These are phyloP conservation scores for Phialophora tarda DNA, from an alignment of 2,329 filamentous ascomycete genomes.

Conservation along the genomic window DNA sequence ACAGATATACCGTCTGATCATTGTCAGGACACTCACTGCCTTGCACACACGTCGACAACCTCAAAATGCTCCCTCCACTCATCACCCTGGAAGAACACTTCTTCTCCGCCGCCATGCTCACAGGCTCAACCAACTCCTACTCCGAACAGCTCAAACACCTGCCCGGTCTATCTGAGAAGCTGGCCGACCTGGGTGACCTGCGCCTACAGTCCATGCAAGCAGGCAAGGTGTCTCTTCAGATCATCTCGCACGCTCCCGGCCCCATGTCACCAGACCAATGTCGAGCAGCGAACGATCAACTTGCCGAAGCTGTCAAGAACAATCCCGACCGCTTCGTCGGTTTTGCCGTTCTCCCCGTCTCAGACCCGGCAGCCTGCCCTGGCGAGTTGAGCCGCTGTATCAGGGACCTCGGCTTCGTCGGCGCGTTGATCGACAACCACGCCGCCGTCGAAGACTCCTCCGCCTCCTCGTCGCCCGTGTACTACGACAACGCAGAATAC, in stretches of 20 bases:
- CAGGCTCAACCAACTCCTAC: constrained; percentile 20
- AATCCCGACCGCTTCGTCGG: constrained; percentile 47
- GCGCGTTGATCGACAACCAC: constrained; percentile 56
- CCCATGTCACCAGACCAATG: constrained; percentile 28
- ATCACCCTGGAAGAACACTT: constrained; percentile 39
- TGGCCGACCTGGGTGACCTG: constrained; percentile 29
- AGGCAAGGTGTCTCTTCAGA: constrained; percentile 32
- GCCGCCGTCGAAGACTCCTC: constrained; percentile 11
- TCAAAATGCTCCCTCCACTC: constrained; percentile 31
- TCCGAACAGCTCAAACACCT: constrained; percentile 35
- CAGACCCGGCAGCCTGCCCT: constrained; percentile 45
- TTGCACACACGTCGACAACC: neutral
- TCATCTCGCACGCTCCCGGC: constrained; percentile 36
- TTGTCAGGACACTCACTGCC: neutral
- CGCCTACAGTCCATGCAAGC: constrained; percentile 34
- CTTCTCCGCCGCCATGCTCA: constrained; percentile 30
- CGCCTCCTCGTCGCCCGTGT: constrained; percentile 32
- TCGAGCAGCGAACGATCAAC: constrained; percentile 33
- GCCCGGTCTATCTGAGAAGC: constrained; percentile 30
- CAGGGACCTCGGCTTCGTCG: constrained; percentile 52
- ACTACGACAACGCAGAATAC: constrained; percentile 53
- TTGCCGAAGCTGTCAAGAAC: constrained; percentile 42
- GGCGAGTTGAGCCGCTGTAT: constrained; percentile 49
- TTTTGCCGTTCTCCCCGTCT: constrained; percentile 53
- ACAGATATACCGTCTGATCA: too few relatives aligned